Evolutionary conservation across 2,329 filamentous ascomycete genomes (phyloP).

Genomic region (Botrytis elliptica): DNA sequence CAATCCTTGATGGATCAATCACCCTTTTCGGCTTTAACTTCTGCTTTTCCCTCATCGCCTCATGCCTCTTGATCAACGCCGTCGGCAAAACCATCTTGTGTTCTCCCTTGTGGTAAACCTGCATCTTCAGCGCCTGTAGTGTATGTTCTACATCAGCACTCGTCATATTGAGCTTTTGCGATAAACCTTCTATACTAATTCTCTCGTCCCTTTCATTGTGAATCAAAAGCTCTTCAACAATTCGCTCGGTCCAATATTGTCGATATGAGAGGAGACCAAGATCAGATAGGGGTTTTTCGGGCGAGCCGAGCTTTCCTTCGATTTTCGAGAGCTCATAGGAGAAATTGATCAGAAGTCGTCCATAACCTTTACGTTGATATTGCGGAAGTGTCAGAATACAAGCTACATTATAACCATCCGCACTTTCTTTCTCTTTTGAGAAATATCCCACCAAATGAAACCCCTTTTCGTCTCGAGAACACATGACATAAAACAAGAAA

Average conservation of each 20-base stretch:
- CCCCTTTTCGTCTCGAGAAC: constrained; percentile 80
- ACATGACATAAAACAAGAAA: constrained; percentile 98
- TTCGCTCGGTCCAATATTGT: constrained; percentile 96
- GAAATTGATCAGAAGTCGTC: constrained; percentile 90
- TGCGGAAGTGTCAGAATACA: constrained; percentile 97
- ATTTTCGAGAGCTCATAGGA: constrained; percentile 96
- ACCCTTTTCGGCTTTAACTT: constrained; percentile 72
- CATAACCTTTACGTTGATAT: constrained; percentile 93
- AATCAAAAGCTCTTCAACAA: constrained; percentile 81
- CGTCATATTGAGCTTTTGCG: constrained; percentile 84
- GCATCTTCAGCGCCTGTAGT: constrained; percentile 88
- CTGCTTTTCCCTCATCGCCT: constrained; percentile 73
- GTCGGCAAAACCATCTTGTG: constrained; percentile 94
- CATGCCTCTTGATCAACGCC: constrained; percentile 64
- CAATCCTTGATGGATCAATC: constrained; percentile 75
- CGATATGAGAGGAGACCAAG: constrained; percentile 89
- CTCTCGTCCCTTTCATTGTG: constrained; percentile 66
- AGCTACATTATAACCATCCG: constrained; percentile 95
- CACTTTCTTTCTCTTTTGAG: constrained; percentile 96
- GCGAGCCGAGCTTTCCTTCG: constrained; percentile 91
- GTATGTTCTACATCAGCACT: constrained; percentile 95
- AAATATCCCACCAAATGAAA: constrained; percentile 99
- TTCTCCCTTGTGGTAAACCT: constrained; percentile 92
- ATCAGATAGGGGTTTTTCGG: constrained; percentile 95
- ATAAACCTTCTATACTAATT: constrained; percentile 84